A percentile compares a stretch with the other conserved stretches of the same genome.
These are phyloP conservation scores for Lactarius indigo DNA, from an alignment of 768 basidiomycete genomes.

Conservation along the genomic window DNA sequence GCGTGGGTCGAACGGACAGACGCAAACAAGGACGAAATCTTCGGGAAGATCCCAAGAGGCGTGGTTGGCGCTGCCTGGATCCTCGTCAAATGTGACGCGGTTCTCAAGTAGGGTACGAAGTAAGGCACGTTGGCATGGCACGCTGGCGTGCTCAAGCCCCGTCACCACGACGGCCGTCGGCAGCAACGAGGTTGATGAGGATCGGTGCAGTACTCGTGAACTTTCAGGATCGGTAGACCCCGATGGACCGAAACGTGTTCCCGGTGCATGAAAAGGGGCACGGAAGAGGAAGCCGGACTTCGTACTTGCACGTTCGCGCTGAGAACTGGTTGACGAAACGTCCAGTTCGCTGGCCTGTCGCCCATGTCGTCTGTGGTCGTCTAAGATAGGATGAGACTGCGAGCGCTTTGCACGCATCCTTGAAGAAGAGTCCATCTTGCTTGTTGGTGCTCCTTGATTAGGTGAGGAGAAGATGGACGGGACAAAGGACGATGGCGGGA, in stretches of 20 bases:
- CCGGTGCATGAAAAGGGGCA: constrained; percentile 35
- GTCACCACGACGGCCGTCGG: constrained; percentile 66
- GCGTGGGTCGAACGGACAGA: constrained; percentile 59
- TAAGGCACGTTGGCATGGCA: constrained; percentile 56
- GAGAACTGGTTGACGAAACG: constrained; percentile 2
- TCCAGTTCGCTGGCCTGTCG: constrained; percentile 2
- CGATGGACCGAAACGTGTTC: constrained; percentile 27
- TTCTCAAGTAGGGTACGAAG: constrained; percentile 49
- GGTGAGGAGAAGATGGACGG: constrained; percentile 37
- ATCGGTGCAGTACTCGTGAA: background rate
- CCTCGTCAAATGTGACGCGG: constrained; percentile 46
- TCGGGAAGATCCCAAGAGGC: constrained; percentile 55
- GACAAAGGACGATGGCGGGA: constrained; percentile 33
- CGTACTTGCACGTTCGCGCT: constrained; percentile 8
- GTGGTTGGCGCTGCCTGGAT: constrained; percentile 31
- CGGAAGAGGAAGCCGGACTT: background rate
- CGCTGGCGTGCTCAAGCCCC: constrained; percentile 60
- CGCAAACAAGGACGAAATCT: constrained; percentile 68
- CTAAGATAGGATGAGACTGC: background rate
- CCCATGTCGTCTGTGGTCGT: constrained; percentile 1
- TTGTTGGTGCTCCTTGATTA: constrained; percentile 29
- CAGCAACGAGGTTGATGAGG: constrained; percentile 31
- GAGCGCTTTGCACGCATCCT: constrained; percentile 15
- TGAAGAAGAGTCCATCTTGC: constrained; percentile 10
- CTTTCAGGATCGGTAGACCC: constrained; percentile 3